These are phyloP conservation scores for Metarhizium humberi DNA, from an alignment of 2,329 filamentous ascomycete genomes.

Conservation along the genomic window DNA sequence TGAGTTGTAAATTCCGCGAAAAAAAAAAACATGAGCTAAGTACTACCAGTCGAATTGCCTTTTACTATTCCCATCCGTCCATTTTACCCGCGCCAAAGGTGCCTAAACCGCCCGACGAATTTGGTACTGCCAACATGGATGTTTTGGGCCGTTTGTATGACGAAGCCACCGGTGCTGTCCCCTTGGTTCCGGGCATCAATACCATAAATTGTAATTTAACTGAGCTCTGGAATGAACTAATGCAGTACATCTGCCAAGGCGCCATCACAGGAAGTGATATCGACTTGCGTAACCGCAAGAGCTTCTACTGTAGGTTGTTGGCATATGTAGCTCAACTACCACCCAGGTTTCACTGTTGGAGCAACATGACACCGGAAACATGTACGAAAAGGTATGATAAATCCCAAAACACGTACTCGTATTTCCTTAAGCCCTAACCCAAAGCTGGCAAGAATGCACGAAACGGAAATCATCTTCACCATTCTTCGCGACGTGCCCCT, in stretches of 20 bases:
- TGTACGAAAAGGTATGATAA: neutral
- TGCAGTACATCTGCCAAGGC: neutral
- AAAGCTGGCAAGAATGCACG: neutral
- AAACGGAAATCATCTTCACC: neutral
- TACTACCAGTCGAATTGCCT: neutral
- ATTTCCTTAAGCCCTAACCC: neutral
- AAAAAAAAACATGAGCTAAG: neutral
- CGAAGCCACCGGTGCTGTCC: neutral
- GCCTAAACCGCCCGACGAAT: neutral
- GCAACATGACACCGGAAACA: neutral
- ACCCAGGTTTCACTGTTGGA: neutral
- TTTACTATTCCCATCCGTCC: neutral
- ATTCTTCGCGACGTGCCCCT: neutral
- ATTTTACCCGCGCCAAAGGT: neutral
- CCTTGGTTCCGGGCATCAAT: neutral
- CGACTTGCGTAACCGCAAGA: neutral
- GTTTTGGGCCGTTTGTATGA: neutral
- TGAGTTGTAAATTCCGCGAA: neutral
- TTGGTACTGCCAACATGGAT: neutral
- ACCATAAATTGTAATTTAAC: neutral
- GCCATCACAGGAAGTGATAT: neutral
- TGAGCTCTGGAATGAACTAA: neutral
- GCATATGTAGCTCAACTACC: neutral
- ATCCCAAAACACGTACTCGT: neutral
- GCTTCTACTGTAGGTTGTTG: neutral